These are phyloP conservation scores for Aspergillus sp. DNA, from an alignment of 2,329 filamentous ascomycete genomes.

Conservation along the genomic window DNA sequence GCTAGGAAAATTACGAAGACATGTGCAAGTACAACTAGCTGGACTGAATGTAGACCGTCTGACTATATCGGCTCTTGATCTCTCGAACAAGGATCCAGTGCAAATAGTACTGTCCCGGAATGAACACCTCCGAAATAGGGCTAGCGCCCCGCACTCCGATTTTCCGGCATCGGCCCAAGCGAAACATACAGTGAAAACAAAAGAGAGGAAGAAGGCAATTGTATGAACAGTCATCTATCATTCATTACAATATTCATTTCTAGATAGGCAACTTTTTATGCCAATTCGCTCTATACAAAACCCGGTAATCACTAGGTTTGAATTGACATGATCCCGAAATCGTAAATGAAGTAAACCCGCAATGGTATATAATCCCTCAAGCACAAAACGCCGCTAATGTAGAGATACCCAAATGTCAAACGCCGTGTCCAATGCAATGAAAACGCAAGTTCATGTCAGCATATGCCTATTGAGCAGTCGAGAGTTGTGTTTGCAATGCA, in stretches of 20 bases:
- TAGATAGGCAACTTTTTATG: conserved; percentile 3
- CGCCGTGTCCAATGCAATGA: neutral
- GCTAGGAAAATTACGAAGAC: no score
- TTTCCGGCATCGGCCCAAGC: no score
- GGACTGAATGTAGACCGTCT: no score
- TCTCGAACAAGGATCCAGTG: no score
- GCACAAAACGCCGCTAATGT: conserved; percentile 13
- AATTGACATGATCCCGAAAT: conserved; percentile 6
- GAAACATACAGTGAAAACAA: neutral
- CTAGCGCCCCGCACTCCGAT: no score
- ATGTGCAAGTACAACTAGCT: no score
- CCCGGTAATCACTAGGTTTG: conserved; percentile 3
- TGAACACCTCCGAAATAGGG: no score
- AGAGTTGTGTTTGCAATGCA: conserved; percentile 32
- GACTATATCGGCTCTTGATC: no score
- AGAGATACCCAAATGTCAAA: conserved; percentile 8
- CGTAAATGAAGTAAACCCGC: conserved; percentile 5
- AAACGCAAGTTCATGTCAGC: conserved; percentile 2
- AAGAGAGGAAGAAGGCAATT: neutral
- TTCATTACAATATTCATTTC: conserved; percentile 17
- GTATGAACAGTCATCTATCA: conserved; percentile 5
- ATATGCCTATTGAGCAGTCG: conserved; percentile 21
- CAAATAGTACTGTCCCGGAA: no score
- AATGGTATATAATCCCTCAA: no score
- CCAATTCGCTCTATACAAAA: conserved; percentile 14